A percentile compares a stretch with the other conserved stretches of the same genome.
Evolutionary conservation across 768 basidiomycete genomes (phyloP).

Genomic region (Kwoniella sp.): DNA sequence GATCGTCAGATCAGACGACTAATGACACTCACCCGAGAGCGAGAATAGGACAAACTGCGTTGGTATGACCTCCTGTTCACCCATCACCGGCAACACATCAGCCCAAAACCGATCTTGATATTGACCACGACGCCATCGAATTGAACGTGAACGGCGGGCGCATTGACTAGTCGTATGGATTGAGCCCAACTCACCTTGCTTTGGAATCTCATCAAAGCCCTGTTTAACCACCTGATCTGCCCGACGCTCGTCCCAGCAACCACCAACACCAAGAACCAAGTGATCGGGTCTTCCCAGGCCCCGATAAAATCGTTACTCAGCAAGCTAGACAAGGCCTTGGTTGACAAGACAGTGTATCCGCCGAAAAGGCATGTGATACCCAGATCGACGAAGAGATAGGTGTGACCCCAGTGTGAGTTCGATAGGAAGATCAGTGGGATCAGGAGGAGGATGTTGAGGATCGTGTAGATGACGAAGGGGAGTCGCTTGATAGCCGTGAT

Average conservation of each 20-base stretch:
- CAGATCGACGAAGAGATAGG: slow-evolving; percentile 79
- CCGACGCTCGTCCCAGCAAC: slow-evolving; percentile 56
- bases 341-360: slow-evolving; percentile 83
- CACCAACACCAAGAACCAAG: slow-evolving; percentile 62
- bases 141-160: no score
- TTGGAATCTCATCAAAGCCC: slow-evolving; percentile 86
- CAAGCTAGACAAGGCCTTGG: slow-evolving; percentile 87
- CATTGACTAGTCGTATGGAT: no score
- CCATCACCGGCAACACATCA: background rate
- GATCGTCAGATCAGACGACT: background rate
- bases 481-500: slow-evolving; percentile 13
- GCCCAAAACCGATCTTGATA: no score
- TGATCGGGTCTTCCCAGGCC: slow-evolving; percentile 72
- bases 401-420: slow-evolving; percentile 65
- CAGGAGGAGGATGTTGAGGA: slow-evolving; percentile 64
- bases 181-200: slow-evolving; percentile 68
- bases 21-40: slow-evolving; percentile 62
- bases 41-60: slow-evolving; percentile 95
- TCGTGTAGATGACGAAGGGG: slow-evolving; percentile 25
- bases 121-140: no score
- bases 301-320: slow-evolving; percentile 75
- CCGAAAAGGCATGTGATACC: slow-evolving; percentile 59
- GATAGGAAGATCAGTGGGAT: slow-evolving; percentile 68
- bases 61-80: slow-evolving; percentile 77
- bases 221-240: slow-evolving; percentile 56